Evolutionary conservation across 1,139 yeast genomes (phyloP).

Genomic region (Pneumocystis murina): DNA sequence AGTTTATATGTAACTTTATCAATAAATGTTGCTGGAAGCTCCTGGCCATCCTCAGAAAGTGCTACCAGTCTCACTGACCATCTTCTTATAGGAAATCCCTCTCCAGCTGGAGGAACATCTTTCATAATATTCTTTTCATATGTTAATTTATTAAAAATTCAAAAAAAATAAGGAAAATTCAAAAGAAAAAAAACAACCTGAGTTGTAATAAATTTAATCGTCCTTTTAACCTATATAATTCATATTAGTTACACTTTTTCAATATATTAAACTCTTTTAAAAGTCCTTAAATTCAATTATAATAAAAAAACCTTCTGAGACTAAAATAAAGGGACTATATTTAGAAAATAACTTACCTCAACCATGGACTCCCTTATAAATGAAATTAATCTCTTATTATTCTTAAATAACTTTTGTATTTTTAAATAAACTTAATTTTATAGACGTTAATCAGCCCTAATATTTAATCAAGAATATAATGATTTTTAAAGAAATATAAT

Average conservation of each 20-base stretch:
- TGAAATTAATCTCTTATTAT: no score
- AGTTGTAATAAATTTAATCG: background rate
- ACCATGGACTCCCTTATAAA: no score
- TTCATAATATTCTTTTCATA: slow-evolving; percentile 28
- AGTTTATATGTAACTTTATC: slow-evolving; percentile 86
- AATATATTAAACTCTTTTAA: background rate
- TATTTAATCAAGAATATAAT: background rate
- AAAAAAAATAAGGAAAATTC: background rate
- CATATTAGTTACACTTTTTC: background rate
- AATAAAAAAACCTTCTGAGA: no score
- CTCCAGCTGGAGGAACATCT: slow-evolving; percentile 77
- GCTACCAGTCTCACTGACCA: slow-evolving; percentile 72
- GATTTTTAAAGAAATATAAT: background rate
- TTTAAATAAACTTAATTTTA: no score
- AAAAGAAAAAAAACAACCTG: background rate
- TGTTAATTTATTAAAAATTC: background rate
- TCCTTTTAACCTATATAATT: background rate
- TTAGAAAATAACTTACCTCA: background rate
- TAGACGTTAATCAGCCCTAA: no score
- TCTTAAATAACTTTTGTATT: no score
- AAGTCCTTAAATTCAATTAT: background rate
- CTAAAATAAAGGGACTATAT: background rate
- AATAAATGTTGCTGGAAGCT: slow-evolving; percentile 72
- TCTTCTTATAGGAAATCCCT: slow-evolving; percentile 86
- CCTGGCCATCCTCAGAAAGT: slow-evolving; percentile 67